These are phyloP conservation scores for Epithemia pelagica DNA, from an alignment of 108 stramenopile genomes.

Conservation along the genomic window DNA sequence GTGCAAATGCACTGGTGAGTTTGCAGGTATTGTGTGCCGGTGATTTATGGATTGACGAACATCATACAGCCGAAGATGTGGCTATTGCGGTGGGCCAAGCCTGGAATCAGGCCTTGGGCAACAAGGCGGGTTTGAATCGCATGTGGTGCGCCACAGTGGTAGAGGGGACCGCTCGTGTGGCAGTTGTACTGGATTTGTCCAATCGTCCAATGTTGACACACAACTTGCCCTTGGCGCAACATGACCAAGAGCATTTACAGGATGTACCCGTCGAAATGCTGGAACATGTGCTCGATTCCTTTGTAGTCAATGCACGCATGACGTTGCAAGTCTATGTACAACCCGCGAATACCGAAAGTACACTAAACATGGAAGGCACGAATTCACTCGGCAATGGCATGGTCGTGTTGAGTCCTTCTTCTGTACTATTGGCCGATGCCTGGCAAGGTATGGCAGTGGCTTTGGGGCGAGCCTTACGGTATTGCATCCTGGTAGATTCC, in stretches of 20 bases:
- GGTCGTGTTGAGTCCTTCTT: not conserved
- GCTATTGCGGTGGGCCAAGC: conserved; percentile 89
- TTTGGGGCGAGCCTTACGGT: conserved; percentile 58
- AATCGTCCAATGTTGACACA: conserved; percentile 77
- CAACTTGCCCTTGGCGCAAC: conserved; percentile 35
- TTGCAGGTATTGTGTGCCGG: conserved; percentile 69
- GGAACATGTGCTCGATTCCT: conserved; percentile 84
- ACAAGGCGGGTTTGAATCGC: conserved; percentile 82
- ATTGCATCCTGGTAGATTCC: conserved; percentile 68
- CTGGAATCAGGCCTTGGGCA: conserved; percentile 74
- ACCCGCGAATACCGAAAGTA: not conserved
- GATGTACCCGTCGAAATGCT: conserved; percentile 85
- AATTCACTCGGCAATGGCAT: not conserved
- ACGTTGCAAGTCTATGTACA: conserved; percentile 45
- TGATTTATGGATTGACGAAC: conserved; percentile 94
- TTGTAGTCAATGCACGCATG: conserved; percentile 81
- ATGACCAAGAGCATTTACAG: conserved; percentile 18
- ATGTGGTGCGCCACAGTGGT: conserved; percentile 63
- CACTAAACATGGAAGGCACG: not conserved
- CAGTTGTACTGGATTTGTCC: conserved; percentile 79
- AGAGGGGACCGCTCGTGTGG: conserved; percentile 38
- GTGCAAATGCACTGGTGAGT: conserved; percentile 57
- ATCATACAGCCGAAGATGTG: conserved; percentile 95
- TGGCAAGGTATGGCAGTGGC: conserved; percentile 57
- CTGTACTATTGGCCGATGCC: conserved; percentile 26